Conservation (phyloP, 257 asterid genomes). For the Penstemon newberryi region DNA sequence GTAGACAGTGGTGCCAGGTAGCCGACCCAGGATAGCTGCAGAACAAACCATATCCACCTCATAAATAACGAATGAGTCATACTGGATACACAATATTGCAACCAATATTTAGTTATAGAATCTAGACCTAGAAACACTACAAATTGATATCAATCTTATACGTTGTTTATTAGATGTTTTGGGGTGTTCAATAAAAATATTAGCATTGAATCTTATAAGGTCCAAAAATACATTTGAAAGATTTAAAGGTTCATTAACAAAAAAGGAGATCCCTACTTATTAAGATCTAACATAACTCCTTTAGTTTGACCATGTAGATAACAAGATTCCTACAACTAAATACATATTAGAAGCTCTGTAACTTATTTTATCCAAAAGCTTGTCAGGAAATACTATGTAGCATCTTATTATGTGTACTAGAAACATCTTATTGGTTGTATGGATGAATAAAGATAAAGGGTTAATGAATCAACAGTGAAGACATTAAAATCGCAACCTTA, state of each 20-base stretch:
- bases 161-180: neutral
- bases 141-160: neutral
- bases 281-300: neutral
- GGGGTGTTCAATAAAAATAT: neutral
- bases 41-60: conserved; percentile 26
- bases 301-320: neutral
- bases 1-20: conserved; percentile 95
- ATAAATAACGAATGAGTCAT: neutral
- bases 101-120: conserved; percentile 1
- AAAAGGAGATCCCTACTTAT: neutral
- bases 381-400: neutral
- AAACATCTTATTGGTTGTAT: neutral
- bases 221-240: neutral
- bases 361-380: neutral
- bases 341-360: neutral
- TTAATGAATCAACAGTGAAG: conserved; percentile 7
- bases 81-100: conserved; percentile 14
- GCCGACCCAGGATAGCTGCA: conserved; percentile 94
- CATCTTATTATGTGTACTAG: neutral
- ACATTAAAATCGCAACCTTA: conserved; percentile 3
- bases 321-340: neutral
- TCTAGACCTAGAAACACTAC: conserved; percentile 7
- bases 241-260: neutral
- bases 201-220: neutral
- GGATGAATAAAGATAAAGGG: neutral